Percentiles rank a stretch among this genome's conserved stretches.
phyloP scores from a whole-genome alignment of 768 basidiomycete species.

The Pulveroboletus sp. region DNA sequence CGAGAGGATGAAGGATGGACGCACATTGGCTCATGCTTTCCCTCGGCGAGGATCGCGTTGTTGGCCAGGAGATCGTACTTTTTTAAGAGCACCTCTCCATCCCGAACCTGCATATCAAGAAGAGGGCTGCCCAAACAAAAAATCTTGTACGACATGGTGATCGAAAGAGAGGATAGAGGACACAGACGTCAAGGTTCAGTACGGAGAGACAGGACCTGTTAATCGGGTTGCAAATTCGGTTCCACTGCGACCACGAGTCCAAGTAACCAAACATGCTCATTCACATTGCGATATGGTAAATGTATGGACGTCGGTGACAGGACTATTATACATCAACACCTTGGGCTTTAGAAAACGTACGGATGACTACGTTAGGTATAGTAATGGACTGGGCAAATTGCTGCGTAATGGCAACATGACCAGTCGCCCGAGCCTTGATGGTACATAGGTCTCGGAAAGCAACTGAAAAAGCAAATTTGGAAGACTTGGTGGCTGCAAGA shows the following conservation, averaged over 20 bases:
- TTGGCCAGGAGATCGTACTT: slow-evolving; percentile 92
- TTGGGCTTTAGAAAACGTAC: slow-evolving; percentile 16
- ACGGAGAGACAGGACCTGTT: neutral
- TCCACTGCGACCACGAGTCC: neutral
- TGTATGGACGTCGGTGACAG: neutral
- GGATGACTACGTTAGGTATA: slow-evolving; percentile 15
- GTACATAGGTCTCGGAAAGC: slow-evolving; percentile 49
- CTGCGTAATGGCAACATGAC: slow-evolving; percentile 17
- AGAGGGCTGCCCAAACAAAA: slow-evolving; percentile 96
- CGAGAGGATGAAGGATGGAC: neutral
- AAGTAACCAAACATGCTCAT: neutral
- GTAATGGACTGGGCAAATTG: slow-evolving; percentile 25
- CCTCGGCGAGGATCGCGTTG: slow-evolving; percentile 92
- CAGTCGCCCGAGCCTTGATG: slow-evolving; percentile 48
- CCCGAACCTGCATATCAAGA: slow-evolving; percentile 90
- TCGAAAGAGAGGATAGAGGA: slow-evolving; percentile 2
- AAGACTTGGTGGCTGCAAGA: slow-evolving; percentile 39
- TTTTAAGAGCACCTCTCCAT: slow-evolving; percentile 77
- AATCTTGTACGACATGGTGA: slow-evolving; percentile 55
- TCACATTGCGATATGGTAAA: neutral
- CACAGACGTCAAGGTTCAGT: slow-evolving; percentile 9
- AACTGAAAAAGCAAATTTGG: slow-evolving; percentile 46
- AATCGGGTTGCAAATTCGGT: slow-evolving; percentile 1
- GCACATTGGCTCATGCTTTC: slow-evolving; percentile 83
- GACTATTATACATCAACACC: slow-evolving; percentile 4